Evolutionary conservation across 2,329 filamentous ascomycete species (phyloP).

Genomic region (Cytospora mali): DNA sequence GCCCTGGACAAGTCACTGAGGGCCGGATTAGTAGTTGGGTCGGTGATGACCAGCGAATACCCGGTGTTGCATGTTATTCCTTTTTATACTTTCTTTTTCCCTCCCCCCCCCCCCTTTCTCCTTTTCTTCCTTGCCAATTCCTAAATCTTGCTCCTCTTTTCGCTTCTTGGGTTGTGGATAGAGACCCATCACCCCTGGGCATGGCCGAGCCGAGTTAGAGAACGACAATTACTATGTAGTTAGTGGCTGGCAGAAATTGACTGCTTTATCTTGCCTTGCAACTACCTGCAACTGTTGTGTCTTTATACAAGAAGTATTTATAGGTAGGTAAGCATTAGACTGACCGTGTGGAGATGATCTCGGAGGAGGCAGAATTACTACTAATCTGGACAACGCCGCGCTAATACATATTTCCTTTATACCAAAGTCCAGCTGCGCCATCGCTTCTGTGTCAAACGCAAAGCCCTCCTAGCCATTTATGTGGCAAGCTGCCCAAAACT

Average conservation of each 20-base stretch:
- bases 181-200: too few relatives aligned
- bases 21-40: conserved; percentile 1
- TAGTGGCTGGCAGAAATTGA: too few relatives aligned
- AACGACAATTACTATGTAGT: too few relatives aligned
- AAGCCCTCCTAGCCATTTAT: conserved; percentile 5
- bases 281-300: too few relatives aligned
- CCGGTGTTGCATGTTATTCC: not conserved
- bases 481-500: conserved; percentile 7
- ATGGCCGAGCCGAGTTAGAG: too few relatives aligned
- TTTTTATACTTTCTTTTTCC: not conserved
- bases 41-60: conserved; percentile 2
- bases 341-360: not conserved
- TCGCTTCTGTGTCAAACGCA: not conserved
- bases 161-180: too few relatives aligned
- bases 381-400: not conserved
- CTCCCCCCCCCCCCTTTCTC: too few relatives aligned
- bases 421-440: not conserved
- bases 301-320: too few relatives aligned
- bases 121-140: too few relatives aligned
- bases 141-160: too few relatives aligned
- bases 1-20: not conserved
- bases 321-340: not conserved
- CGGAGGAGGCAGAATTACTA: not conserved
- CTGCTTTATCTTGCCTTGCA: too few relatives aligned
- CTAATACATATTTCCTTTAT: not conserved